Conservation (phyloP, 495 filamentous ascomycete genomes). For the Penicillium tannophilum region DNA sequence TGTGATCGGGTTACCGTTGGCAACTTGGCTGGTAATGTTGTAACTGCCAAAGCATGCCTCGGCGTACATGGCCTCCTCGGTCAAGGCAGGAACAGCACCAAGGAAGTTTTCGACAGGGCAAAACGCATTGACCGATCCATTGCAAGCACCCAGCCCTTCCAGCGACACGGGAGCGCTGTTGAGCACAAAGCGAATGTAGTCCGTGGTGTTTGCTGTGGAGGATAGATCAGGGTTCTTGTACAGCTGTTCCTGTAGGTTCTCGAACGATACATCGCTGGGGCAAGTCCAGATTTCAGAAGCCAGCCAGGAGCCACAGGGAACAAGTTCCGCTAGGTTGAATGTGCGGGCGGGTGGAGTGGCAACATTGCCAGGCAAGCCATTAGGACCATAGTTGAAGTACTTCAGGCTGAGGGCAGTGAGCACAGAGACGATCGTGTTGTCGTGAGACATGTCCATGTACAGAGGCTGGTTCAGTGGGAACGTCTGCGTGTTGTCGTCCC, state of each 20-base stretch:
- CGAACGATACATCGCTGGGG: constrained; percentile 21
- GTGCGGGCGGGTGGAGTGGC: constrained; percentile 36
- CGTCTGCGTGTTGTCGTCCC: constrained; percentile 44
- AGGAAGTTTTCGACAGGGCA: constrained; percentile 29
- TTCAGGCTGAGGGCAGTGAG: constrained; percentile 52
- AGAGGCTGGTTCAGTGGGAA: constrained; percentile 56
- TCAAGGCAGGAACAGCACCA: constrained; percentile 20
- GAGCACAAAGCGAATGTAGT: constrained; percentile 35
- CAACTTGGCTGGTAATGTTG: constrained; percentile 26
- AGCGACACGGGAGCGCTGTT: constrained; percentile 34
- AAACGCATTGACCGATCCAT: constrained; percentile 30
- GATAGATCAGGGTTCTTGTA: constrained; percentile 34
- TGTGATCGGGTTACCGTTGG: constrained; percentile 25
- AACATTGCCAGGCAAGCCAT: constrained; percentile 48
- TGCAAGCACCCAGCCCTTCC: constrained; percentile 27
- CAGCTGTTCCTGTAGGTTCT: constrained; percentile 22
- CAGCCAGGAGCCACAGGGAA: constrained; percentile 62
- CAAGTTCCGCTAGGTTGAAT: constrained; percentile 37
- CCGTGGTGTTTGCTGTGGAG: constrained; percentile 15
- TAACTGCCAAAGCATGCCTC: constrained; percentile 33
- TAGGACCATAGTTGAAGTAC: constrained; percentile 53
- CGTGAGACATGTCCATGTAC: constrained; percentile 49
- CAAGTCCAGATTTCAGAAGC: constrained; percentile 59
- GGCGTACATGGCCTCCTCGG: constrained; percentile 30
- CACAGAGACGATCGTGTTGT: constrained; percentile 43